A percentile compares a stretch with the other conserved stretches of the same genome.
Evolutionary conservation across 768 basidiomycete species (phyloP).

Genomic region (Phlegmacium glaucopus): DNA sequence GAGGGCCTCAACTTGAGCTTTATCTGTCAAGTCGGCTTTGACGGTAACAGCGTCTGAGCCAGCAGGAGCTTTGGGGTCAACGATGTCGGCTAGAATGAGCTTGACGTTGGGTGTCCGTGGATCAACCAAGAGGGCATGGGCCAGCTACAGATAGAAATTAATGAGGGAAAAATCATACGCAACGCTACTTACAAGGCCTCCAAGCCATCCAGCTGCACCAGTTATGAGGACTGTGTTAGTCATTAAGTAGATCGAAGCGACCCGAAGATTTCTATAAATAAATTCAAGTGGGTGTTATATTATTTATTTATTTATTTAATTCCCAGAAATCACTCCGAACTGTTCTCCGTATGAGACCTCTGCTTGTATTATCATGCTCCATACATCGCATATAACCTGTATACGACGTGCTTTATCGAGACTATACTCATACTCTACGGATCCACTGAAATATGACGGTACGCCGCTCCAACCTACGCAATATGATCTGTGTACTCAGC

Average conservation of each 20-base stretch:
- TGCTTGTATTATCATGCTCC: too few species aligned
- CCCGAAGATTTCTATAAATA: too few species aligned
- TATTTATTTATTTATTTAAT: too few species aligned
- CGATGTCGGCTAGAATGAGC: conserved; percentile 51
- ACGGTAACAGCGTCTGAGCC: conserved; percentile 28
- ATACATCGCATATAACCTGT: neutral
- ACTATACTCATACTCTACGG: neutral
- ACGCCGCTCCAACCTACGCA: neutral
- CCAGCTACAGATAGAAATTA: conserved; percentile 27
- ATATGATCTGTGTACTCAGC: neutral
- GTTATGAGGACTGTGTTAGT: conserved; percentile 40
- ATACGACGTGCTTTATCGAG: neutral
- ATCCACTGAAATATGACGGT: neutral
- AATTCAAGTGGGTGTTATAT: too few species aligned
- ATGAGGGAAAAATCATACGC: neutral
- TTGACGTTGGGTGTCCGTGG: conserved; percentile 32
- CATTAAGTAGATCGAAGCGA: conserved; percentile 11
- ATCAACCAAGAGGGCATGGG: conserved; percentile 29
- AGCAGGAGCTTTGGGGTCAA: conserved; percentile 33
- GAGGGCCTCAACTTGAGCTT: conserved; percentile 29
- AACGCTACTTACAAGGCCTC: conserved; percentile 28
- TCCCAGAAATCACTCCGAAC: too few species aligned
- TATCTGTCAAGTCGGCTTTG: conserved; percentile 39
- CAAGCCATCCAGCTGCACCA: conserved; percentile 41
- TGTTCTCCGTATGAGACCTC: too few species aligned